Evolutionary conservation across 2,329 filamentous ascomycete genomes (phyloP).

Genomic region (Exutisphaerella laricina): DNA sequence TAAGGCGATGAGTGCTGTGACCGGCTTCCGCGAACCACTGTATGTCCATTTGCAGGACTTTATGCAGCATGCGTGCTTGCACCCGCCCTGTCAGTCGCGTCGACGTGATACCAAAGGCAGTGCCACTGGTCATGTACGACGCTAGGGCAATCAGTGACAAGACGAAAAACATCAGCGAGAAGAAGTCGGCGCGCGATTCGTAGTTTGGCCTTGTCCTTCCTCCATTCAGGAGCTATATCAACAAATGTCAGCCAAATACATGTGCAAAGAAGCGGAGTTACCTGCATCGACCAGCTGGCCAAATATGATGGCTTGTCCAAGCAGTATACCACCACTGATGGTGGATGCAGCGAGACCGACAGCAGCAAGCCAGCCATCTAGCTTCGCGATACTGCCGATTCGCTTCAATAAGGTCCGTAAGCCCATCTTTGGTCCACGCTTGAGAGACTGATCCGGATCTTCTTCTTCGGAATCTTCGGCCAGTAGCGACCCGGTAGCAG

Average conservation of each 20-base stretch:
- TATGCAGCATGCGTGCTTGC: slow-evolving; percentile 44
- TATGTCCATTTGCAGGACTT: slow-evolving; percentile 52
- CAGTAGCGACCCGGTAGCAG: neutral
- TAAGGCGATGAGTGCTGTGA: slow-evolving; percentile 41
- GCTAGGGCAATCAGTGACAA: slow-evolving; percentile 48
- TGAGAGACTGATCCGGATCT: neutral
- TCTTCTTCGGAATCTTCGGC: neutral
- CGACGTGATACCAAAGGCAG: slow-evolving; percentile 46
- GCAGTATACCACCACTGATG: slow-evolving; percentile 46
- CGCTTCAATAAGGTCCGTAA: slow-evolving; percentile 12
- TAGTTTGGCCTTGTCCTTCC: slow-evolving; percentile 28
- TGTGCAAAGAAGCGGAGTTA: neutral
- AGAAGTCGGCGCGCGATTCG: slow-evolving; percentile 33
- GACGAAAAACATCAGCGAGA: slow-evolving; percentile 49
- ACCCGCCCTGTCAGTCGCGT: slow-evolving; percentile 43
- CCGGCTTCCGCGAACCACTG: slow-evolving; percentile 43
- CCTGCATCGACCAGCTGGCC: slow-evolving; percentile 42
- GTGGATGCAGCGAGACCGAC: slow-evolving; percentile 43
- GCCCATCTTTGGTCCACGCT: slow-evolving; percentile 6
- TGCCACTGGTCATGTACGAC: slow-evolving; percentile 41
- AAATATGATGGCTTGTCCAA: slow-evolving; percentile 57
- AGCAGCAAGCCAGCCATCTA: slow-evolving; percentile 37
- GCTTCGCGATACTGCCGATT: slow-evolving; percentile 23
- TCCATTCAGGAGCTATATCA: slow-evolving; percentile 43
- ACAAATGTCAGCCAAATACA: neutral